These are phyloP conservation scores for Coniella vitis DNA, from an alignment of 2,329 filamentous ascomycete genomes.

Conservation along the genomic window DNA sequence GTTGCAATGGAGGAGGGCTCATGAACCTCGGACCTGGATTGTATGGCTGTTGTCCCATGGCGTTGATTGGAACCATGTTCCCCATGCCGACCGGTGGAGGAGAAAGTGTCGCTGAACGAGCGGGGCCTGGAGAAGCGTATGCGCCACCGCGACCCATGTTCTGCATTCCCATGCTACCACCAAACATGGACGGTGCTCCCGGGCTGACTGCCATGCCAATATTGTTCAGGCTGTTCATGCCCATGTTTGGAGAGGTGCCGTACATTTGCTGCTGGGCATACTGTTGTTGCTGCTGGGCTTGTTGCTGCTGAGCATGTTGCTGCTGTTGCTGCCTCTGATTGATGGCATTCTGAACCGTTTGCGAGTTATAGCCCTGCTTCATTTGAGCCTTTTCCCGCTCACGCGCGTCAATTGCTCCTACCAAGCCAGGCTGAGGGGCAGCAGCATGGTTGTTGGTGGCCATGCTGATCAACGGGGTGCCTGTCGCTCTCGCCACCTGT, in stretches of 20 bases:
- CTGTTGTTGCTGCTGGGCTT: slow-evolving; percentile 25
- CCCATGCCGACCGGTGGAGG: slow-evolving; percentile 12
- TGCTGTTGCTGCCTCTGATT: slow-evolving; percentile 49
- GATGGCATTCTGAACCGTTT: slow-evolving; percentile 68
- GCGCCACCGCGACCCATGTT: slow-evolving; percentile 18
- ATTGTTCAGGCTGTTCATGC: slow-evolving; percentile 26
- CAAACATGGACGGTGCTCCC: slow-evolving; percentile 24
- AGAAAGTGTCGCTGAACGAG: slow-evolving; percentile 13
- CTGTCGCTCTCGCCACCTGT: slow-evolving; percentile 76
- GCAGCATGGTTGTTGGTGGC: slow-evolving; percentile 42
- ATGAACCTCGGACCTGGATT: slow-evolving; percentile 15
- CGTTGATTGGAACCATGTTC: slow-evolving; percentile 7
- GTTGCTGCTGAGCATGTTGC: slow-evolving; percentile 27
- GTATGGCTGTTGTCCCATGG: slow-evolving; percentile 10
- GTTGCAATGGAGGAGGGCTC: slow-evolving; percentile 15
- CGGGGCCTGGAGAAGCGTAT: slow-evolving; percentile 3
- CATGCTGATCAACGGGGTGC: slow-evolving; percentile 67
- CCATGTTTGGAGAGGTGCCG: slow-evolving; percentile 24
- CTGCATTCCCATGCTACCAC: slow-evolving; percentile 18
- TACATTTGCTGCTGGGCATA: slow-evolving; percentile 25
- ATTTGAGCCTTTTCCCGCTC: slow-evolving; percentile 71
- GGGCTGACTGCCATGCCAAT: slow-evolving; percentile 21
- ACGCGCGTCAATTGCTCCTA: slow-evolving; percentile 72
- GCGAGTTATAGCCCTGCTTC: slow-evolving; percentile 61
- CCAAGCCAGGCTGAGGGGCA: slow-evolving; percentile 51